These are phyloP conservation scores for Cladochytrium tenue DNA, from an alignment of 371 early-diverging fungal genomes.

Conservation along the genomic window DNA sequence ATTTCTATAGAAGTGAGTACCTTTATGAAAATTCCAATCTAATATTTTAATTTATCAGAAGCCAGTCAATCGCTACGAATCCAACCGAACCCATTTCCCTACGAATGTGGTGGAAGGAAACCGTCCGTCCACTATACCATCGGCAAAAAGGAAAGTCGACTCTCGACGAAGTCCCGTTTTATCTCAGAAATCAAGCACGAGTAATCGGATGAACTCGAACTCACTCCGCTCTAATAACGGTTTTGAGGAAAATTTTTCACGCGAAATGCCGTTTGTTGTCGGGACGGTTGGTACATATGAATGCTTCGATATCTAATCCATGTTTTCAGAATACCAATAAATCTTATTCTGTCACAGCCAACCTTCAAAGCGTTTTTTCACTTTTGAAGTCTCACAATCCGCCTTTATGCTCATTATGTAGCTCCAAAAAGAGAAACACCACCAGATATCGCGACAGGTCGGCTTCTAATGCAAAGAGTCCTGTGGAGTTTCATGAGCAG, in stretches of 20 bases:
- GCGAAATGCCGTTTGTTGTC: slow-evolving; percentile 54
- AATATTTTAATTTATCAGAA: too few relatives aligned
- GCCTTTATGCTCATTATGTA: slow-evolving; percentile 48
- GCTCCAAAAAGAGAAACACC: slow-evolving; percentile 10
- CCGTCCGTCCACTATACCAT: neutral
- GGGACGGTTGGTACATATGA: slow-evolving; percentile 33
- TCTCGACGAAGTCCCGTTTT: too few relatives aligned
- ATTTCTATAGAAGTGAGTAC: too few relatives aligned
- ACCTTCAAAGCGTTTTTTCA: slow-evolving; percentile 52
- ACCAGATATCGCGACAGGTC: neutral
- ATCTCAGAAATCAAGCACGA: too few relatives aligned
- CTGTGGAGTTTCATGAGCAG: neutral
- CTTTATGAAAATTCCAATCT: too few relatives aligned
- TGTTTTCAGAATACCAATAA: slow-evolving; percentile 37
- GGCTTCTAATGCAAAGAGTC: neutral
- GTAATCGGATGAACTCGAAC: neutral
- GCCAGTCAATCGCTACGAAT: neutral
- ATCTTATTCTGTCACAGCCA: slow-evolving; percentile 56
- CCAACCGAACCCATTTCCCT: neutral
- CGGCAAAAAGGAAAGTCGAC: neutral
- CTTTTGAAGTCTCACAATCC: slow-evolving; percentile 54
- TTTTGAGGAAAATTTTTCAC: slow-evolving; percentile 7
- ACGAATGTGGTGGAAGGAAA: neutral
- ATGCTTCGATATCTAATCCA: neutral
- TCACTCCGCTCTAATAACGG: neutral